Conservation (phyloP, 495 filamentous ascomycete genomes). For the Podospora conica region DNA sequence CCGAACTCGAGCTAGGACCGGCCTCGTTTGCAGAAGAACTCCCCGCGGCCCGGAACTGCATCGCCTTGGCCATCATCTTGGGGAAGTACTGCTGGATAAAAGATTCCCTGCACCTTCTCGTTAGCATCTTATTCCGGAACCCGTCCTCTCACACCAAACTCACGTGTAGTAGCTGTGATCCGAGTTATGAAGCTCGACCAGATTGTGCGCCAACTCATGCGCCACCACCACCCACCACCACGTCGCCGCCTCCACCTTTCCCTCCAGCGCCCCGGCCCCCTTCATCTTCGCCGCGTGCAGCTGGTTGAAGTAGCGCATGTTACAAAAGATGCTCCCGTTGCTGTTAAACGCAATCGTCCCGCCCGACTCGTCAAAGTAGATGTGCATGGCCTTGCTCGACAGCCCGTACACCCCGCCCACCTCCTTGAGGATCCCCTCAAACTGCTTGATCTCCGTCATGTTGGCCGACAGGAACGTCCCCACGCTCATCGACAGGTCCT, state of each 20-base stretch:
- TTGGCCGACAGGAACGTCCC: slow-evolving; percentile 58
- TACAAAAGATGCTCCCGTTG: slow-evolving; percentile 85
- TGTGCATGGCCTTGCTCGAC: slow-evolving; percentile 56
- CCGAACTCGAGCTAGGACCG: not conserved
- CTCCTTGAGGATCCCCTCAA: slow-evolving; percentile 64
- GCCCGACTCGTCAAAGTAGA: slow-evolving; percentile 77
- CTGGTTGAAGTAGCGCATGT: slow-evolving; percentile 78
- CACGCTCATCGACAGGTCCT: slow-evolving; percentile 41
- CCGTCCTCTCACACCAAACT: slow-evolving; percentile 25
- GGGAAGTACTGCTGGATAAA: slow-evolving; percentile 47
- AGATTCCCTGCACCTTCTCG: slow-evolving; percentile 32
- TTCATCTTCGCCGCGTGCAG: slow-evolving; percentile 53
- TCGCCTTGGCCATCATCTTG: slow-evolving; percentile 40
- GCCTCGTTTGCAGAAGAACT: not conserved
- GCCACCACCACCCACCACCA: slow-evolving; percentile 93
- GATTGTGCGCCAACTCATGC: slow-evolving; percentile 92
- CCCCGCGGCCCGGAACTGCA: not conserved
- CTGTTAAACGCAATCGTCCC: slow-evolving; percentile 90
- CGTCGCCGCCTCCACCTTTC: slow-evolving; percentile 58
- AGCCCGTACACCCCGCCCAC: slow-evolving; percentile 66
- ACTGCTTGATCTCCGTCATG: slow-evolving; percentile 56
- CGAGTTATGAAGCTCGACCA: slow-evolving; percentile 71
- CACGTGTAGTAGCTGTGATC: slow-evolving; percentile 83
- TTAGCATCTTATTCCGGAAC: not conserved
- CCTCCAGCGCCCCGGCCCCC: slow-evolving; percentile 21